Base-by-base conservation (phyloP, 2,329 filamentous ascomycete species). In the Ilyonectria mors-panacis region DNA sequence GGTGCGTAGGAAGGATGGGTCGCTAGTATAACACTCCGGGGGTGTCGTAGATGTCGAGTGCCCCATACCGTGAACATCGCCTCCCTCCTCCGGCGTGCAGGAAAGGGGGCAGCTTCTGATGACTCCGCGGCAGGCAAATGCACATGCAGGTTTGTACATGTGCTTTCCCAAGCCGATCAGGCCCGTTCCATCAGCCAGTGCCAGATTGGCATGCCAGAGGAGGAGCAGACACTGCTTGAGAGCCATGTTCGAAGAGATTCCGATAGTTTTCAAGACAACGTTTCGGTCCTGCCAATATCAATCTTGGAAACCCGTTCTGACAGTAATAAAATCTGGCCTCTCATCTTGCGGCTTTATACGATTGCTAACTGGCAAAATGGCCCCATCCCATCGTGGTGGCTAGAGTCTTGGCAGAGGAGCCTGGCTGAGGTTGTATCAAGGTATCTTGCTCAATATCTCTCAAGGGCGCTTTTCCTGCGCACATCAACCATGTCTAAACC, bases 131-230 rank as follows among this genome's bases (percentile, higher is more conserved):
- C 80, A 81, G 6, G 79, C 78, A 42, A 79, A 81, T 1, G 78
- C 75, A 65, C 80, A 82, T 1, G 76, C 68, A 10, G 80, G 80
- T 10, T 80, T 59, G 69, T 79, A 81, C 69, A 82, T 77, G 0
- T 73, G 76, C 60, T 79, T 81, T 13, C 80, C 79, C 65, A 74
- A 77, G 56, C 80, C 80, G 37, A 82, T 78, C 19, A 81, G 63
- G 39, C 80, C 80, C 4, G 54, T 62, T 2, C 75, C 75, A 17
- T 76, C 74, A 13, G 66, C 56, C 44, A 19, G 12, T 44, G 42
- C 39, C 39, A 42, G 39, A 17, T 42, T 42, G 39, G 39, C 15
- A n/a, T 42, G 15, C 39, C 39, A 42, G 6, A n/a, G 15, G 39
- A 42, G 39, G n/a, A 42, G 6, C 15, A 42, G 39, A n/a, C 39